phyloP scores from a whole-genome alignment of 1,284 basidiomycete species.

The Cryptococcus sp. region DNA sequence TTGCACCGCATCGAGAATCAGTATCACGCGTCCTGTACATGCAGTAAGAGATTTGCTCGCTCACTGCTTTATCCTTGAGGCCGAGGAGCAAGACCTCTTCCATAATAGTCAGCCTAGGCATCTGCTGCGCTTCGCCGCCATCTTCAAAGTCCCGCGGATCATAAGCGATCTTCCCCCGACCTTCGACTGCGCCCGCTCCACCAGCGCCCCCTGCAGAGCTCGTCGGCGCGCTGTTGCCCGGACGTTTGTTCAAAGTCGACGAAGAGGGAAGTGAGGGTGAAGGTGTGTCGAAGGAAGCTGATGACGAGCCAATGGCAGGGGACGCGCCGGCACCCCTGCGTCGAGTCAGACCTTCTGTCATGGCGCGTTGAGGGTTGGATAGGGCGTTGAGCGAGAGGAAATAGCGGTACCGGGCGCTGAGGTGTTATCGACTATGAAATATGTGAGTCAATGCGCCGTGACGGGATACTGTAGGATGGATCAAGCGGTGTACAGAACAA shows the following conservation, averaged over 20 bases:
- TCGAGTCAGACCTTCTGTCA: conserved; percentile 53
- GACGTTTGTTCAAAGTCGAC: conserved; percentile 18
- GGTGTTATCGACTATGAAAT: too few relatives aligned
- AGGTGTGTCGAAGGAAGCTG: conserved; percentile 19
- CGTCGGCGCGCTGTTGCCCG: conserved; percentile 21
- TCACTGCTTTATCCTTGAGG: conserved; percentile 85
- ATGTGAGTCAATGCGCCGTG: too few relatives aligned
- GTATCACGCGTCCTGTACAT: background rate
- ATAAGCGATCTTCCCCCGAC: conserved; percentile 82
- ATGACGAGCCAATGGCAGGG: conserved; percentile 28
- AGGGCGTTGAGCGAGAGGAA: too few relatives aligned
- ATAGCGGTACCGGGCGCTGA: too few relatives aligned
- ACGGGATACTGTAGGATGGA: too few relatives aligned
- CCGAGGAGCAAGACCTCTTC: conserved; percentile 94
- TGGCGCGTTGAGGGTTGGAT: conserved; percentile 19
- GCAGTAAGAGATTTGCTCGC: conserved; percentile 18
- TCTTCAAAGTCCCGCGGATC: conserved; percentile 89
- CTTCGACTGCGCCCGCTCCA: conserved; percentile 77
- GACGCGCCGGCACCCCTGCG: conserved; percentile 48
- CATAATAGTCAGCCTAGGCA: conserved; percentile 90
- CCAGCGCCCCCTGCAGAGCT: conserved; percentile 59
- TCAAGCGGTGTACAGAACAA: too few relatives aligned
- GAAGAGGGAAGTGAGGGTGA: conserved; percentile 15
- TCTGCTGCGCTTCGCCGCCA: conserved; percentile 70
- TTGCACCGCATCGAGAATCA: conserved; percentile 1